These are phyloP conservation scores for Cladorrhinum sp. DNA, from an alignment of 2,329 filamentous ascomycete genomes.

Conservation along the genomic window DNA sequence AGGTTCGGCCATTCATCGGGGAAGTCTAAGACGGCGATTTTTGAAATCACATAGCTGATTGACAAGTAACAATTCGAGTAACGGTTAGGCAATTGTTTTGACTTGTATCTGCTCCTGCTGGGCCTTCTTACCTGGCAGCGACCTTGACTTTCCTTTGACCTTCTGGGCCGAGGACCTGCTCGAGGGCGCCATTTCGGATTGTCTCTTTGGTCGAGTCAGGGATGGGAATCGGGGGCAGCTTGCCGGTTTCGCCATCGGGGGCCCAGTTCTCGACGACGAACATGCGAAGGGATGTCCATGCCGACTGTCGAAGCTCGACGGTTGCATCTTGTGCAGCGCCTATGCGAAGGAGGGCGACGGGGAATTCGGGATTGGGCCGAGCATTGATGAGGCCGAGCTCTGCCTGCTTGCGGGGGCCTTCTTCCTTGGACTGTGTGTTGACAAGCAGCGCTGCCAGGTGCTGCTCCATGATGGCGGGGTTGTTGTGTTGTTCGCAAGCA, in stretches of 20 bases:
- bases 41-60: slow-evolving; percentile 71
- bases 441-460: slow-evolving; percentile 84
- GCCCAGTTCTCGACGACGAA: slow-evolving; percentile 88
- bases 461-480: slow-evolving; percentile 71
- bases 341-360: slow-evolving; percentile 75
- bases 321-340: slow-evolving; percentile 70
- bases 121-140: slow-evolving; percentile 68
- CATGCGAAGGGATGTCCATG: slow-evolving; percentile 73
- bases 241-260: slow-evolving; percentile 59
- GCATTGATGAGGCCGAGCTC: slow-evolving; percentile 77
- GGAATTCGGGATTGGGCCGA: slow-evolving; percentile 68
- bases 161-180: slow-evolving; percentile 70
- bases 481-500: background rate
- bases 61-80: slow-evolving; percentile 11
- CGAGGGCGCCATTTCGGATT: slow-evolving; percentile 70
- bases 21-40: slow-evolving; percentile 90
- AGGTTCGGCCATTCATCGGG: slow-evolving; percentile 93
- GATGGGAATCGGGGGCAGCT: slow-evolving; percentile 63
- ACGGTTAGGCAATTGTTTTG: background rate
- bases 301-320: slow-evolving; percentile 75
- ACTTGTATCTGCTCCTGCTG: too few relatives aligned
- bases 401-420: slow-evolving; percentile 77
- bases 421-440: slow-evolving; percentile 76
- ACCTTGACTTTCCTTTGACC: slow-evolving; percentile 83
- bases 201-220: slow-evolving; percentile 69